Evolutionary conservation across 106 monocot genomes (phyloP).

Genomic region (Dioscorea alata): DNA sequence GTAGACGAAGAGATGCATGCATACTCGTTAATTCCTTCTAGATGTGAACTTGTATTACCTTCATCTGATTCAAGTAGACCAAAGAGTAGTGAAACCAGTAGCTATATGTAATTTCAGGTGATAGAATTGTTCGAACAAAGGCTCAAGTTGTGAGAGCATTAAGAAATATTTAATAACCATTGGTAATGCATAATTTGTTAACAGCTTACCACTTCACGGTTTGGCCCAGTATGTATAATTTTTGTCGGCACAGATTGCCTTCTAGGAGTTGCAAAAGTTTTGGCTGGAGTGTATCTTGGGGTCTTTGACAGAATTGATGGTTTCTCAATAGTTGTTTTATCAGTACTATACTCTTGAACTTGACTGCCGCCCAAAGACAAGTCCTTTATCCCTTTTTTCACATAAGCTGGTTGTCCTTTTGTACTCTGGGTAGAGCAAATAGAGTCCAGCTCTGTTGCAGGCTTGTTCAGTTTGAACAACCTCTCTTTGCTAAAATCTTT

Average conservation of each 20-base stretch:
- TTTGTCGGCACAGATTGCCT: conserved; percentile 42
- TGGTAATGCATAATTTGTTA: no score
- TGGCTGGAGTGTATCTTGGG: conserved; percentile 40
- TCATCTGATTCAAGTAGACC: no score
- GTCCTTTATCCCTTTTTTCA: conserved; percentile 38
- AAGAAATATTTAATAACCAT: no score
- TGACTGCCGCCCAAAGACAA: conserved; percentile 45
- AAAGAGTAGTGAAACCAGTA: no score
- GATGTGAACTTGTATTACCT: no score
- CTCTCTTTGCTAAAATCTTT: conserved; percentile 44
- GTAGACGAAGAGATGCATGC: no score
- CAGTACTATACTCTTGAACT: conserved; percentile 17
- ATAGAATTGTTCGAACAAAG: no score
- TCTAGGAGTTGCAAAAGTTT: conserved; percentile 45
- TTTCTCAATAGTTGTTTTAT: conserved; percentile 15
- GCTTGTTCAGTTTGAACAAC: conserved; percentile 34
- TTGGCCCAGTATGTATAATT: conserved; percentile 30
- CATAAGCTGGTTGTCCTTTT: conserved; percentile 32
- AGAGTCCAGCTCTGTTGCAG: conserved; percentile 25
- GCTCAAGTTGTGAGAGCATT: no score
- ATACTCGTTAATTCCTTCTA: no score
- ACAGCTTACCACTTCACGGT: conserved; percentile 33
- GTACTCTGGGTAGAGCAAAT: conserved; percentile 44
- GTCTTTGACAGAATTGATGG: conserved; percentile 24
- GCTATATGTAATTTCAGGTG: no score